phyloP scores from a whole-genome alignment of 2,329 filamentous ascomycete genomes.

The Alternaria sp. region DNA sequence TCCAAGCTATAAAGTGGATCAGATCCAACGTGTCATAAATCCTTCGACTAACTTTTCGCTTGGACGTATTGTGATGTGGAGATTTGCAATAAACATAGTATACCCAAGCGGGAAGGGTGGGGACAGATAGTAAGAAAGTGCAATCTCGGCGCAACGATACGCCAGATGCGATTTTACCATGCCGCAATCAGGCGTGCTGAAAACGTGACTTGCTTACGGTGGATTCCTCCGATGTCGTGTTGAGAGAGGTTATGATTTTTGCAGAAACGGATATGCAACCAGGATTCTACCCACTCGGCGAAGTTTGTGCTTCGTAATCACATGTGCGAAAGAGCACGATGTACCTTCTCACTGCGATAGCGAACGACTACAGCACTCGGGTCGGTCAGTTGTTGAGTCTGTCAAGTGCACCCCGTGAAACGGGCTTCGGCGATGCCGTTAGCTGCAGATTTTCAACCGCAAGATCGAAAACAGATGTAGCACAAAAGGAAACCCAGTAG shows the following conservation, averaged over 20 bases:
- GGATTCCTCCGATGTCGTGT: background rate
- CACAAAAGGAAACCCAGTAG: background rate
- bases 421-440: background rate
- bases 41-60: background rate
- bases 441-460: background rate
- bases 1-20: background rate
- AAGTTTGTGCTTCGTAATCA: background rate
- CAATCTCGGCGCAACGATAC: background rate
- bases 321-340: background rate
- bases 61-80: background rate
- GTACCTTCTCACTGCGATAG: background rate
- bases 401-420: background rate
- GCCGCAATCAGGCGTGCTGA: background rate
- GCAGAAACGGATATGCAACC: background rate
- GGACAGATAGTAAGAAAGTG: background rate
- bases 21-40: background rate
- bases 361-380: background rate
- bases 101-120: background rate
- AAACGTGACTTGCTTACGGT: conserved; percentile 11
- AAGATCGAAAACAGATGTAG: background rate
- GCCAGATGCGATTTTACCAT: background rate
- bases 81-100: background rate
- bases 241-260: background rate
- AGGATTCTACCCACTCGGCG: background rate
- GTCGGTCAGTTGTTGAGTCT: background rate